phyloP scores from a whole-genome alignment of 768 basidiomycete species.

The Mycena rebaudengoi region DNA sequence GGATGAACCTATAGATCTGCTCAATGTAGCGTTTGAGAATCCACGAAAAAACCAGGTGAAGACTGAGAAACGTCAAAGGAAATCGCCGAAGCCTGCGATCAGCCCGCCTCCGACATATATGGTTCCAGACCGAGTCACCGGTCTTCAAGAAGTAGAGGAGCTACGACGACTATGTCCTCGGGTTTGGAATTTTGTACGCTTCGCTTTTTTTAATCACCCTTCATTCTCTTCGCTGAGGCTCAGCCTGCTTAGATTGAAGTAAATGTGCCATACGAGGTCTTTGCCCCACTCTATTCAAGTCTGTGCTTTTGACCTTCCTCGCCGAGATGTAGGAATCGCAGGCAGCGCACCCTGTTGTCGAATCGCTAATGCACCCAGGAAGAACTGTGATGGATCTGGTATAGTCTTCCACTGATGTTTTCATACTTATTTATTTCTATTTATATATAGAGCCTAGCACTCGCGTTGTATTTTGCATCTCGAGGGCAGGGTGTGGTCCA shows the following conservation, averaged over 20 bases:
- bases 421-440: neutral
- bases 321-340: constrained; percentile 66
- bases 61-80: constrained; percentile 34
- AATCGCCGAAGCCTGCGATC: constrained; percentile 8
- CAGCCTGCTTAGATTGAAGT: constrained; percentile 72
- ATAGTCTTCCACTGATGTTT: constrained; percentile 30
- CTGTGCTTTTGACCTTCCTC: constrained; percentile 7
- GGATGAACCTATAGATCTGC: constrained; percentile 87
- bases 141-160: constrained; percentile 80
- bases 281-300: neutral
- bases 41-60: constrained; percentile 75
- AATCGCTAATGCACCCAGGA: constrained; percentile 80
- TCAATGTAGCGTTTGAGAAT: constrained; percentile 96
- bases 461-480: constrained; percentile 94
- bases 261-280: constrained; percentile 81
- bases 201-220: constrained; percentile 17
- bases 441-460: constrained; percentile 95
- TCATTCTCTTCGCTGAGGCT: constrained; percentile 6
- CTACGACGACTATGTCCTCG: constrained; percentile 80
- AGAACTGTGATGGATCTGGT: constrained; percentile 93
- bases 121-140: constrained; percentile 91
- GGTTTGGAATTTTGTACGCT: constrained; percentile 89
- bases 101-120: constrained; percentile 54
- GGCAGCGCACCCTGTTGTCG: constrained; percentile 59
- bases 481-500: constrained; percentile 74